Percentiles rank a stretch among this genome's conserved stretches.
These are phyloP conservation scores for Brettanomyces naardenensis DNA, from an alignment of 805 yeast species.

Conservation along the genomic window DNA sequence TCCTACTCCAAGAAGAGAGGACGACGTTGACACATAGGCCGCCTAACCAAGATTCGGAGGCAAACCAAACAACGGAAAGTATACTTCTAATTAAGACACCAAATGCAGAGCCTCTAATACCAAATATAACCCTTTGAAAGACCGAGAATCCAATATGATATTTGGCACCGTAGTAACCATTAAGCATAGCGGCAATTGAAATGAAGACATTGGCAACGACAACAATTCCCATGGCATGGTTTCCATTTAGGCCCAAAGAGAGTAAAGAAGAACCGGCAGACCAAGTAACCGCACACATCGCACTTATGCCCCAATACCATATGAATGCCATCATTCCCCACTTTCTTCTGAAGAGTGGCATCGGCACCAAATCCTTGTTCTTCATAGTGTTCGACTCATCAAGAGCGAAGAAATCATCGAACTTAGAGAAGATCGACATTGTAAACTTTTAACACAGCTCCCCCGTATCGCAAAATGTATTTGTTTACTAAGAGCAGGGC, in stretches of 20 bases:
- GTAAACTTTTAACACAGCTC: too few species aligned
- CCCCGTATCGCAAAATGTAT: too few species aligned
- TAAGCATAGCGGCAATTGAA: conserved; percentile 32
- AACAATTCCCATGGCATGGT: conserved; percentile 22
- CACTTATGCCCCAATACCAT: conserved; percentile 2
- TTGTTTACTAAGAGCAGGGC: too few species aligned
- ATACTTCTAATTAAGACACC: conserved; percentile 35
- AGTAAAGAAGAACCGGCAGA: conserved; percentile 37
- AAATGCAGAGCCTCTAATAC: conserved; percentile 34
- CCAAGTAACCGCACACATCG: conserved; percentile 20
- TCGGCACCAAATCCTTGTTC: conserved; percentile 3
- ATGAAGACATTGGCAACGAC: conserved; percentile 36
- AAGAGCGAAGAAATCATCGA: not conserved
- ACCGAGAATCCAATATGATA: conserved; percentile 44
- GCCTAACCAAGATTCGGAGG: conserved; percentile 38
- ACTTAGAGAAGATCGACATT: not conserved
- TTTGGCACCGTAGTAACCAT: conserved; percentile 38
- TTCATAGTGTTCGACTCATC: conserved; percentile 1
- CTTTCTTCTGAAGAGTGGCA: conserved; percentile 1
- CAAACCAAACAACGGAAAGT: conserved; percentile 38
- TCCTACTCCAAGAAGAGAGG: conserved; percentile 31
- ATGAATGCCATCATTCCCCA: conserved; percentile 2
- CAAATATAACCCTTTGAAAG: conserved; percentile 34
- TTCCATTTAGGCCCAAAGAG: conserved; percentile 23
- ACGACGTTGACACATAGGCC: conserved; percentile 34